Base-by-base conservation (phyloP, 2,329 filamentous ascomycete species). In the Dactylellina cionopaga region DNA sequence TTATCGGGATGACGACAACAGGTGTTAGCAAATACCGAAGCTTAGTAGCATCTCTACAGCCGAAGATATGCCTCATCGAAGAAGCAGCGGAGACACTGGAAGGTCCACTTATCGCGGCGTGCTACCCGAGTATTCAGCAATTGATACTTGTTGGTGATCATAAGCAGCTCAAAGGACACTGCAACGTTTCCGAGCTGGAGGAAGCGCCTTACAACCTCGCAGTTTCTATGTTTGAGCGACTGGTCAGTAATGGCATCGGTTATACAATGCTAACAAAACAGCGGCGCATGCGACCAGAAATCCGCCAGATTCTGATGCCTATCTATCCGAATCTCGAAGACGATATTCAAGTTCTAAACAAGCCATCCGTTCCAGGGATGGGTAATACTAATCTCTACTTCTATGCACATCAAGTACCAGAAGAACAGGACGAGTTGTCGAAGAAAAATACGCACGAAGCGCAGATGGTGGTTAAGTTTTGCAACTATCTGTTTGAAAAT, bases 11-110 rank as follows among this genome's bases (percentile, higher is more conserved):
- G 83, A 96, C 92, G 0, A 92, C 90, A 0, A 96, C 92, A 0
- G 91, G 92, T 0, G 78, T 96, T 6, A 89, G 88, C 79, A 96
- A 96, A 76, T 94, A 95, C 73, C 87, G 91, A 2, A 86, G 85
- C 0, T 82, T 94, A 1, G 82, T 96, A 19, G 83, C 88, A 0
- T 86, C 86, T 1, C 78, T 94, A 3, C 83, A 85, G 25, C 90
- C 92, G 0, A 86, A 83, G 22, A 83, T 91, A 2, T 83, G 94
- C 11, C 81, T 96, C 35, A 88, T 96, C 51, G 90, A 95, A 81
- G 90, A 95, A 80, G 90, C 90, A 0, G 92, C 91, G 0, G 91
- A 96, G 78, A 90, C 89, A 0, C 84, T 88, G 4, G 89, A 91
- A 77, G 86, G 87, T 5, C 85, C 84, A 52, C 84, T 87, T 35